Conservation (phyloP, 1,284 basidiomycete species). For the Athelia psychrophila region DNA sequence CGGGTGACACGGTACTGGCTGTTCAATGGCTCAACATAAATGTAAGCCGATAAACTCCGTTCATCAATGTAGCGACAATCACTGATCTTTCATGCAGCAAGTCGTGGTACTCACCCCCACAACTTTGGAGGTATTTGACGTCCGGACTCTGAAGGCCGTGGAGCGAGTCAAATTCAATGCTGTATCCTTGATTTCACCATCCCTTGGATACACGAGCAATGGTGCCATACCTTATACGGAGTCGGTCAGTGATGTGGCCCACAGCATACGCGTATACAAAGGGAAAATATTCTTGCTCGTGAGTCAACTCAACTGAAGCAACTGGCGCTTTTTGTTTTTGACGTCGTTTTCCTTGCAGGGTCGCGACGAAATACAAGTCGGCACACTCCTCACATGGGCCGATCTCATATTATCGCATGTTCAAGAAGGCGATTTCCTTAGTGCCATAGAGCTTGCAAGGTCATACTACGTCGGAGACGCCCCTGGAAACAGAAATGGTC, state of each 20-base stretch:
- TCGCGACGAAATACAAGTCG: conserved; percentile 72
- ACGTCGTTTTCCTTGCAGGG: conserved; percentile 39
- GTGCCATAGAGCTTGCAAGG: conserved; percentile 85
- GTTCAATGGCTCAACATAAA: conserved; percentile 75
- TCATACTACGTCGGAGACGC: conserved; percentile 83
- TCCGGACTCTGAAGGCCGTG: conserved; percentile 48
- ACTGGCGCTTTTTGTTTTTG: conserved; percentile 5
- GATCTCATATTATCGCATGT: conserved; percentile 88
- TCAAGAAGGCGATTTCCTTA: conserved; percentile 84
- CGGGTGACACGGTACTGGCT: conserved; percentile 57
- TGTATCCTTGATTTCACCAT: conserved; percentile 51
- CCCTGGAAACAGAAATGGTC: conserved; percentile 85
- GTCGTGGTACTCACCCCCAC: conserved; percentile 53
- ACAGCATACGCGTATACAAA: conserved; percentile 82
- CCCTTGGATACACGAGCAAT: conserved; percentile 43
- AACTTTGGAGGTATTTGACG: conserved; percentile 71
- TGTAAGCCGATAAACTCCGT: conserved; percentile 51
- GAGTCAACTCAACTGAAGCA: conserved; percentile 27
- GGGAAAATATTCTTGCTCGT: conserved; percentile 91
- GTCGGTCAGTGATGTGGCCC: conserved; percentile 54
- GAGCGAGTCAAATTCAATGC: conserved; percentile 60
- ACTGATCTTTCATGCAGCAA: no score
- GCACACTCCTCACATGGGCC: conserved; percentile 92
- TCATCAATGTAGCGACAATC: conserved; percentile 3
- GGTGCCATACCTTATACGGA: conserved; percentile 47